Evolutionary conservation across 1,284 basidiomycete species (phyloP).

Genomic region (Marasmius oreades): DNA sequence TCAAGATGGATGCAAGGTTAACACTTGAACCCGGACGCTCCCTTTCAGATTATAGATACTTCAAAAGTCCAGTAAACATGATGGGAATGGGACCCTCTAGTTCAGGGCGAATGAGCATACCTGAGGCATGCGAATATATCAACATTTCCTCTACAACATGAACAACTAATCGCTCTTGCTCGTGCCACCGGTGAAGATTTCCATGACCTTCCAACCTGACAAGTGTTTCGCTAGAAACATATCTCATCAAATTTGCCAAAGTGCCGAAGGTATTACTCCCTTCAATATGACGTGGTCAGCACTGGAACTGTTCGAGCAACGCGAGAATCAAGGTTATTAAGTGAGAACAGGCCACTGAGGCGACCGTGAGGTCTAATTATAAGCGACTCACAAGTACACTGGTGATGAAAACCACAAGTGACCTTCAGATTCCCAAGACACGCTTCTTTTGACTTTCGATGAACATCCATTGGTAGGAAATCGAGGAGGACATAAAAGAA

Average conservation of each 20-base stretch:
- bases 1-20: conserved; percentile 19
- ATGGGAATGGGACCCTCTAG: no score
- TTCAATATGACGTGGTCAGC: conserved; percentile 28
- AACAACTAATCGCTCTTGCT: conserved; percentile 54
- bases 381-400: neutral
- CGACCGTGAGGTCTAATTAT: conserved; percentile 7
- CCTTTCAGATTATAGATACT: conserved; percentile 29
- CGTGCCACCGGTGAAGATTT: conserved; percentile 58
- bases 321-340: conserved; percentile 44
- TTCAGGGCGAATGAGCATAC: conserved; percentile 1
- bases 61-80: no score
- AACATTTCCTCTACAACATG: conserved; percentile 32
- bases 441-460: conserved; percentile 32
- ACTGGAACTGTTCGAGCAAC: conserved; percentile 33
- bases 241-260: conserved; percentile 40
- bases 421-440: conserved; percentile 44
- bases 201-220: conserved; percentile 68
- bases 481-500: neutral
- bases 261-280: conserved; percentile 48
- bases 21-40: conserved; percentile 44
- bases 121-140: neutral
- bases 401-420: conserved; percentile 10
- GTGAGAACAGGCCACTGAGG: conserved; percentile 47
- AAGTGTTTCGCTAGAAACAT: conserved; percentile 50
- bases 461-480: neutral